Conservation (phyloP, 2,329 filamentous ascomycete species). For the Verticillium dahliae region DNA sequence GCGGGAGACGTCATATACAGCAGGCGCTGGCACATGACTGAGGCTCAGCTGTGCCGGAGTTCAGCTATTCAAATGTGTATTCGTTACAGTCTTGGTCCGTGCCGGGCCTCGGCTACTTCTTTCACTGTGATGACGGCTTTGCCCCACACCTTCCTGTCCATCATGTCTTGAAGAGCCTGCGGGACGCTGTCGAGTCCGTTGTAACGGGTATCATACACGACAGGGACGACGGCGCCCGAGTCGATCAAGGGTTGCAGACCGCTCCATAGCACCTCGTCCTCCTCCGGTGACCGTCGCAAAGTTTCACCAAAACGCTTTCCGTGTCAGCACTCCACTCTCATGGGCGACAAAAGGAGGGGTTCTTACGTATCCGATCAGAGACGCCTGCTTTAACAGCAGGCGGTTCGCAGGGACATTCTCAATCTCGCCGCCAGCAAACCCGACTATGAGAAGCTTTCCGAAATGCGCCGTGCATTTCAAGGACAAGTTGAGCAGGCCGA, state of each 20-base stretch:
- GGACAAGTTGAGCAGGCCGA: constrained; percentile 48
- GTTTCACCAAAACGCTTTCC: constrained; percentile 50
- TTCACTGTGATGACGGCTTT: constrained; percentile 41
- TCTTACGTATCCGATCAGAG: constrained; percentile 46
- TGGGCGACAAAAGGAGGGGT: background rate
- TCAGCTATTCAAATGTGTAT: background rate
- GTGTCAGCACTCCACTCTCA: background rate
- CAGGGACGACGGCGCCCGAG: constrained; percentile 38
- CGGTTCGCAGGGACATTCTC: constrained; percentile 66
- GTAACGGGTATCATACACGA: constrained; percentile 42
- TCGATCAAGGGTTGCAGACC: constrained; percentile 41
- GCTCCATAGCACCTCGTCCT: constrained; percentile 41
- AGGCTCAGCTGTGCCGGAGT: background rate
- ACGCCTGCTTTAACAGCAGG: constrained; percentile 44
- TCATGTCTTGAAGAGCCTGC: constrained; percentile 43
- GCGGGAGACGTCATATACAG: background rate
- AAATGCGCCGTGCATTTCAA: constrained; percentile 46
- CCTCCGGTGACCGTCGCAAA: constrained; percentile 38
- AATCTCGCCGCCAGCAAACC: constrained; percentile 54
- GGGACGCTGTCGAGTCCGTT: constrained; percentile 41
- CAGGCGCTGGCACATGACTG: background rate
- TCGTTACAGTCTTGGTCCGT: background rate
- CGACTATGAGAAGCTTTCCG: constrained; percentile 48
- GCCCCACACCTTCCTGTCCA: constrained; percentile 42
- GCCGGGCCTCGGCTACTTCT: background rate